phyloP scores from a whole-genome alignment of 1,284 basidiomycete genomes.

The Anthracocystis setariae region DNA sequence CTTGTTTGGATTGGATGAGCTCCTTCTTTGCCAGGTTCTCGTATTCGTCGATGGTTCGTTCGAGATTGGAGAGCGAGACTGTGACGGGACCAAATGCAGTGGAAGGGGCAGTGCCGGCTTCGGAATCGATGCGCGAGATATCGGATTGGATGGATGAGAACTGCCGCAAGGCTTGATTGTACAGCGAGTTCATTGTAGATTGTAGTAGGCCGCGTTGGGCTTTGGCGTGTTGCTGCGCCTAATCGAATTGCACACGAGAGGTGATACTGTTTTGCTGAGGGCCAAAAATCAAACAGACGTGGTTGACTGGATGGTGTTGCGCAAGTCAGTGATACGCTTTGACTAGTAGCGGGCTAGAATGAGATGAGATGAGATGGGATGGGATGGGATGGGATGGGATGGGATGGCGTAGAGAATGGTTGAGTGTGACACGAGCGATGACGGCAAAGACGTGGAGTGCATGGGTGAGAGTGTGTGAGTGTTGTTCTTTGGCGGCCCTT shows the following conservation, averaged over 20 bases:
- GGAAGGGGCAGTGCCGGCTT: constrained; percentile 23
- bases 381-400: too few relatives aligned
- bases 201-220: not conserved
- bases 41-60: constrained; percentile 66
- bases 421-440: too few relatives aligned
- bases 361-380: too few relatives aligned
- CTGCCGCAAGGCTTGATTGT: constrained; percentile 65
- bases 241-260: too few relatives aligned
- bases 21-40: constrained; percentile 65
- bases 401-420: too few relatives aligned
- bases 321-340: too few relatives aligned
- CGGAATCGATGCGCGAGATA: constrained; percentile 54
- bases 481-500: constrained; percentile 8
- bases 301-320: too few relatives aligned
- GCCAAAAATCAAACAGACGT: too few relatives aligned
- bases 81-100: constrained; percentile 55
- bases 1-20: constrained; percentile 62
- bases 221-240: too few relatives aligned
- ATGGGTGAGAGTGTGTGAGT: constrained; percentile 5
- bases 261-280: too few relatives aligned
- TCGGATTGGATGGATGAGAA: constrained; percentile 64
- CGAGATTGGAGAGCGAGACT: constrained; percentile 57
- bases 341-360: too few relatives aligned
- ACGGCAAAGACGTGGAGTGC: too few relatives aligned
- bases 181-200: constrained; percentile 62